Evolutionary conservation across 192 early-diverging fungal species (phyloP), one percentile per base, ranked within the genome.

Genomic region (Backusella liffmaniae): DNA sequence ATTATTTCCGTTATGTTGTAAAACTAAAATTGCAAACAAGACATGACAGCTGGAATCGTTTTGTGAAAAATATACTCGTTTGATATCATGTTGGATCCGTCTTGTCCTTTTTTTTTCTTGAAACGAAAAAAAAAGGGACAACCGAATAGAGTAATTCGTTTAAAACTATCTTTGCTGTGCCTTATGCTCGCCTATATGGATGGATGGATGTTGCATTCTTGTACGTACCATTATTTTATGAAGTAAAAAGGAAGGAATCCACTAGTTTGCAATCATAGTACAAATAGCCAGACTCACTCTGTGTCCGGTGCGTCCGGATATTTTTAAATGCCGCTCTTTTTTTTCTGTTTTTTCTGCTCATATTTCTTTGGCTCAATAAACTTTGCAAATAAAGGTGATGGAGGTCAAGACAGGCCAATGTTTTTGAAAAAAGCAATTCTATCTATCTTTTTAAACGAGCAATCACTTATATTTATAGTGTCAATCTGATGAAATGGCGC

Each of bases 161-260:
- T 62, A 62, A 62, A 62, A 62, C 56, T 62, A 62, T 62, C 23
- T 62, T n/a, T 26, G 26, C 56, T 62, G 56, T 59, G n/a, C 29
- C 56, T 62, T 23, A 23, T 62, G 56, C 23, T 62, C 1, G 56
- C 26, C 56, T 62, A 62, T 49, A n/a, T 49, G 46, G 46, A 49
- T 62, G 56, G 56, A 62, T 62, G 56, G 56, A 62, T 62, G 26
- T 62, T 23, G 56, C 3, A 26, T 23, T 62, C 10, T 29, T 62
- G 26, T 62, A 62, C 56, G 56, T 62, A 62, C 56, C 56, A 62
- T 62, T 29, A 3, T 62, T n/a, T 62, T 62, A 62, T 9, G 56
- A 62, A 62, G 56, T 29, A 62, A 62, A 62, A 62, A 62, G 56
- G 56, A 62, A 62, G 56, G 56, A 62, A 62, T 62, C 23, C 46